Percentiles rank a stretch among this genome's conserved stretches.
Conservation (phyloP, 1,284 basidiomycete genomes). For the Entoloma clypeatum region DNA sequence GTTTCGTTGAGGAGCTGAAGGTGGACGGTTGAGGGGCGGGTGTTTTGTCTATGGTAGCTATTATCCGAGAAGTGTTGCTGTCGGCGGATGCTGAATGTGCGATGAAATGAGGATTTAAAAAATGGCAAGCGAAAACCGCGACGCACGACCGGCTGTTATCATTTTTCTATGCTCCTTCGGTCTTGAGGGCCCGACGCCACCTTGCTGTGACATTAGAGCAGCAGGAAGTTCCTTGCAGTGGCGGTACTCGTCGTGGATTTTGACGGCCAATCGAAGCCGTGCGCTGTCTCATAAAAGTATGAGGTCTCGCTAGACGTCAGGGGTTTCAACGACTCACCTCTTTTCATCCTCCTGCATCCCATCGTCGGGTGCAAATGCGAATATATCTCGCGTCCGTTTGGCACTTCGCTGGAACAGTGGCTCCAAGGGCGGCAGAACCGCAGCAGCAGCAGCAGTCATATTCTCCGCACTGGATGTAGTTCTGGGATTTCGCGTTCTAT, state of each 20-base stretch:
- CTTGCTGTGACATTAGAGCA: conserved; percentile 78
- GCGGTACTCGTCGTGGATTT: conserved; percentile 85
- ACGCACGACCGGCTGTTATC: conserved; percentile 70
- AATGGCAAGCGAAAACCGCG: conserved; percentile 5
- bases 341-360: conserved; percentile 62
- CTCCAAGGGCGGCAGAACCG: conserved; percentile 64
- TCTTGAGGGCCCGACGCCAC: conserved; percentile 71
- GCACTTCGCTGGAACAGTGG: conserved; percentile 57
- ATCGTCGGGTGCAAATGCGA: conserved; percentile 61
- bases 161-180: conserved; percentile 62
- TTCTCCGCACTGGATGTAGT: no score
- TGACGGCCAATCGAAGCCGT: conserved; percentile 62
- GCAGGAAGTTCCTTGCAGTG: conserved; percentile 85
- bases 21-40: conserved; percentile 61
- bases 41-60: conserved; percentile 67
- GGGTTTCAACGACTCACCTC: conserved; percentile 41
- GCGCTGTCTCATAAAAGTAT: conserved; percentile 38
- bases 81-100: conserved; percentile 38
- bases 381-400: conserved; percentile 67
- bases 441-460: conserved; percentile 43
- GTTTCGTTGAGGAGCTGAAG: conserved; percentile 57
- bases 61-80: conserved; percentile 53
- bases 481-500: no score
- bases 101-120: conserved; percentile 1
- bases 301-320: neutral